A percentile compares a stretch with the other conserved stretches of the same genome.
Evolutionary conservation across 768 basidiomycete genomes (phyloP).

Genomic region (Calocybe cyanea): DNA sequence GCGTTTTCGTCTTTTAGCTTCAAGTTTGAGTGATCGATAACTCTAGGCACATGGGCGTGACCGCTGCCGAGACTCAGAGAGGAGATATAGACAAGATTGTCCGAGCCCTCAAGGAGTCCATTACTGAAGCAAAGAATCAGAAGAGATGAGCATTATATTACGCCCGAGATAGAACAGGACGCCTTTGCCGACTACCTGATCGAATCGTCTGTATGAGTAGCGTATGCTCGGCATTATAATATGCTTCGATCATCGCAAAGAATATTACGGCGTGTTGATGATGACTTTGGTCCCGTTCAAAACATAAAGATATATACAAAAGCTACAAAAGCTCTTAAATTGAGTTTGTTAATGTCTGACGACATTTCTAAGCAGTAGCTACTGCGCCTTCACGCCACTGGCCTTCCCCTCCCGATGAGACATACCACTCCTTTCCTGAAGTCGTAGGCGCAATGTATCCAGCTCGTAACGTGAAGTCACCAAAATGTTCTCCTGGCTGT

Average conservation of each 20-base stretch:
- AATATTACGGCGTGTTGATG: too few relatives aligned
- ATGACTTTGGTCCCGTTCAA: too few relatives aligned
- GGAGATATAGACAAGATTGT: slow-evolving; percentile 77
- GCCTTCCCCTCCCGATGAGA: slow-evolving; percentile 77
- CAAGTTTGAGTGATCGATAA: slow-evolving; percentile 1
- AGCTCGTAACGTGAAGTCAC: slow-evolving; percentile 90
- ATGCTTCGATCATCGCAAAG: too few relatives aligned
- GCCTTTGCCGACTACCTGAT: too few relatives aligned
- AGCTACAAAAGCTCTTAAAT: too few relatives aligned
- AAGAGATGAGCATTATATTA: slow-evolving; percentile 16
- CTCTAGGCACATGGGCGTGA: slow-evolving; percentile 82
- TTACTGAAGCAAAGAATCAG: slow-evolving; percentile 38
- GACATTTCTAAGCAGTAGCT: not conserved
- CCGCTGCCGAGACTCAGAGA: slow-evolving; percentile 65
- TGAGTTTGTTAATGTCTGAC: too few relatives aligned
- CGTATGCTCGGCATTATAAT: too few relatives aligned
- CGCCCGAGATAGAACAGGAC: too few relatives aligned
- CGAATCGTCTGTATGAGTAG: too few relatives aligned
- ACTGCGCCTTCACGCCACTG: slow-evolving; percentile 34
- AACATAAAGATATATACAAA: too few relatives aligned
- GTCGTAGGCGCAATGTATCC: slow-evolving; percentile 88
- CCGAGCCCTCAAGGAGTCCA: slow-evolving; percentile 54
- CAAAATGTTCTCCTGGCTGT: slow-evolving; percentile 84
- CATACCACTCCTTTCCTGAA: slow-evolving; percentile 85
- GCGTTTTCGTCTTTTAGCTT: slow-evolving; percentile 3